Base-by-base conservation (phyloP, 78 protist genomes). In the Emiliania huxleyi region DNA sequence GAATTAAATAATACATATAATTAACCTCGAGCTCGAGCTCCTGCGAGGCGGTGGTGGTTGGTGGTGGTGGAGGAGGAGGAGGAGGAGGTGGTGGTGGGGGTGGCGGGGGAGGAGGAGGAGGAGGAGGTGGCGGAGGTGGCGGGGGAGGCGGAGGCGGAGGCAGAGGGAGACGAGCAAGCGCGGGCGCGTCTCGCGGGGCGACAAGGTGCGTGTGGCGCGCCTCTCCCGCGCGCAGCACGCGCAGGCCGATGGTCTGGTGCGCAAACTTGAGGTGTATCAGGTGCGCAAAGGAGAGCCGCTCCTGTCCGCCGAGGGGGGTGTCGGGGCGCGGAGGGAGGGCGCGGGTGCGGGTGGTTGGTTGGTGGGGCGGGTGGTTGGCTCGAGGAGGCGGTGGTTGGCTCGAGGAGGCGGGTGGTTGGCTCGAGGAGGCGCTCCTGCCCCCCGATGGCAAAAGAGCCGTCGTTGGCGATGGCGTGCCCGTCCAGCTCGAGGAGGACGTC, bases 401-500 rank as follows among this genome's bases (percentile, higher is more conserved):
- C 3, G 75, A 4, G 75, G 33, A 5, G 75, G 18, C 75, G 33
- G 38, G 75, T 69, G 33, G 91, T 2, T n/a, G 42, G 88, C 93
- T 93, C 52, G 95, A 62, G 91, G 15, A 52, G 15, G 62, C 62
- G 62, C 62, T 91, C 96, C 62, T 95, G 91, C 90, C 89, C 43
- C 23, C 96, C 46, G 52, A 94, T 94, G 56, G 91, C 92, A 33
- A 95, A 89, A 6, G 96, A 84, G 37, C 96, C 96, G 84, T 96
- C 97, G 46, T 94, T 93, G 37, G 96, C 96, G 21, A 96, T 55
- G 5, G 33, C 11, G 25, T 83, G 42, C 49, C 96, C 96, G 43
- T 94, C 91, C 45, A 95, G 40, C 48, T 79, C 91, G 29, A 95
- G 90, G 22, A 96, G 75, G 29, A 96, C 93, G 91, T 96, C 96